Conservation (phyloP, 202 grass and related monocot species). For the Panicum virgatum region DNA sequence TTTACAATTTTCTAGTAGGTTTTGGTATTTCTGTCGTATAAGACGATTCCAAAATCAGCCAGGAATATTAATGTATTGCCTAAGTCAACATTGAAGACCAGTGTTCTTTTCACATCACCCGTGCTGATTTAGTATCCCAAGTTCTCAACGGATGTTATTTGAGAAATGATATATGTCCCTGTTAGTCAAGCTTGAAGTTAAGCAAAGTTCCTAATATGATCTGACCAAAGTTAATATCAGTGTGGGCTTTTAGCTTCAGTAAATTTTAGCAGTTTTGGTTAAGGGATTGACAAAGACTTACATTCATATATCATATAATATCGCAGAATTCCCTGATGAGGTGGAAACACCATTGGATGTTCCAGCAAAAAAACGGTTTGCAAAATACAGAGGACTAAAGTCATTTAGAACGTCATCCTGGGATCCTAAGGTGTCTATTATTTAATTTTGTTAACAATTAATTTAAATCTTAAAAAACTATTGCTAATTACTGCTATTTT, state of each 20-base stretch:
- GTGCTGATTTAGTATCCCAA: neutral
- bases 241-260: neutral
- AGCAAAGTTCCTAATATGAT: conserved; percentile 3
- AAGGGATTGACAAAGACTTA: conserved; percentile 16
- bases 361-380: conserved; percentile 92
- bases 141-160: neutral
- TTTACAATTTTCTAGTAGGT: neutral
- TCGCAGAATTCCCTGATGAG: conserved; percentile 97
- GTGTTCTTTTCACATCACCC: conserved; percentile 8
- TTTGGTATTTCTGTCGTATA: neutral
- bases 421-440: conserved; percentile 75
- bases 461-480: neutral
- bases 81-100: neutral
- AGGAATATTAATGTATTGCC: neutral
- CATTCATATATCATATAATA: conserved; percentile 15
- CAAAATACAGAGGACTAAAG: conserved; percentile 89
- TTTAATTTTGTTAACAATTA: conserved; percentile 25
- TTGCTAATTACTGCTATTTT: conserved; percentile 1
- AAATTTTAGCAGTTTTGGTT: conserved; percentile 5
- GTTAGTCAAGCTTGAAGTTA: neutral
- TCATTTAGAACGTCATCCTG: conserved; percentile 93
- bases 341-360: conserved; percentile 91
- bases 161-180: neutral
- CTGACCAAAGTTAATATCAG: conserved; percentile 7
- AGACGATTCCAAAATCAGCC: neutral